Evolutionary conservation across 2,329 filamentous ascomycete species (phyloP).

Genomic region (Juglanconis sp.): DNA sequence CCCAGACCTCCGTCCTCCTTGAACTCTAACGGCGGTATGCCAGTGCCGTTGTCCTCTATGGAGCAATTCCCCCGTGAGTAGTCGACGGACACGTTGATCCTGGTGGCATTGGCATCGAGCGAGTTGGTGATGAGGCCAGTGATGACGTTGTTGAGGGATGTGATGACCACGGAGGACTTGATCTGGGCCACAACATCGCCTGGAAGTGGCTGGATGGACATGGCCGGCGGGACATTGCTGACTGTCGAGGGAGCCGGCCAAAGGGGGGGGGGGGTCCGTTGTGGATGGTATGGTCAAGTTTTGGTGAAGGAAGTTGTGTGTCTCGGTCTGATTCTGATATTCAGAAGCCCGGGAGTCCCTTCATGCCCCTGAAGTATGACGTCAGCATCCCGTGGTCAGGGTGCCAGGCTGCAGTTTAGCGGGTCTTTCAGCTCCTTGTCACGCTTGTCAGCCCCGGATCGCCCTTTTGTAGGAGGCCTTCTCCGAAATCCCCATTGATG

Average conservation of each 20-base stretch:
- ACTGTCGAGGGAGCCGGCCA: background rate
- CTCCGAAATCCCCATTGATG: background rate
- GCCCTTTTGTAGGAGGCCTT: background rate
- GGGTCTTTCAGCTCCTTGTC: too few species aligned
- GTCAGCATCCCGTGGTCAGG: too few species aligned
- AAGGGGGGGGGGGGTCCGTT: too few species aligned
- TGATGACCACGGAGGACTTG: slow-evolving; percentile 79
- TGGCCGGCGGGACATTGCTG: slow-evolving; percentile 28
- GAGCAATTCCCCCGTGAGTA: slow-evolving; percentile 71
- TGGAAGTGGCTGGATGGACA: slow-evolving; percentile 69
- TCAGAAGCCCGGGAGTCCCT: too few species aligned
- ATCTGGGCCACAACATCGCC: slow-evolving; percentile 72
- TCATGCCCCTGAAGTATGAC: too few species aligned
- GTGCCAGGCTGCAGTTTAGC: too few species aligned
- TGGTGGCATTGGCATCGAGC: slow-evolving; percentile 72
- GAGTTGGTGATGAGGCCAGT: slow-evolving; percentile 77
- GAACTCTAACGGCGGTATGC: slow-evolving; percentile 75
- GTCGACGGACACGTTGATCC: slow-evolving; percentile 69
- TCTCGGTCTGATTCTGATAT: too few species aligned
- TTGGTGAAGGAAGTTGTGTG: too few species aligned
- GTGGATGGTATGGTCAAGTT: too few species aligned
- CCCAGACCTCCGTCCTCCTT: slow-evolving; percentile 65
- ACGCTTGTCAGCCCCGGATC: too few species aligned
- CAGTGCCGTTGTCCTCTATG: slow-evolving; percentile 80
- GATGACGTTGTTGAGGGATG: slow-evolving; percentile 67